Evolutionary conservation across 495 filamentous ascomycete genomes (phyloP).

Genomic region (Symbiotaphrina buchneri): DNA sequence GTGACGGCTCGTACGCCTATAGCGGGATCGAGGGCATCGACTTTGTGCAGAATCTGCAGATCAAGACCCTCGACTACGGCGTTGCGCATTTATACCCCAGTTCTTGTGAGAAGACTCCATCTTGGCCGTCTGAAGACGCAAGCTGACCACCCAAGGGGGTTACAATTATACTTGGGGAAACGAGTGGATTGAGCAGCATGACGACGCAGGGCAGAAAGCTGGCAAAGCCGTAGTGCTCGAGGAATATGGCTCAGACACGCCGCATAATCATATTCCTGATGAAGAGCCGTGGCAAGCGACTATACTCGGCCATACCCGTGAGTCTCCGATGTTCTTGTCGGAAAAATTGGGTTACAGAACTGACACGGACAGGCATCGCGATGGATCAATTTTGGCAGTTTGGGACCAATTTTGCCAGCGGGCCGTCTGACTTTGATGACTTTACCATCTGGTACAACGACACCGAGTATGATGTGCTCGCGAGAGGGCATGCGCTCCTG

Average conservation of each 20-base stretch:
- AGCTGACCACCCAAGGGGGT: neutral
- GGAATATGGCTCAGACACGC: conserved; percentile 6
- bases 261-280: conserved; percentile 6
- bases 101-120: conserved; percentile 2
- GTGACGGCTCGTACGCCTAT: neutral
- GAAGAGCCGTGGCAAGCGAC: conserved; percentile 6
- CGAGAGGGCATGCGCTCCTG: too few relatives aligned
- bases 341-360: too few relatives aligned
- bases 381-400: conserved; percentile 13
- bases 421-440: too few relatives aligned
- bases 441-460: too few relatives aligned
- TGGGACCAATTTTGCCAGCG: conserved; percentile 16
- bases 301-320: neutral
- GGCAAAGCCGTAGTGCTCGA: conserved; percentile 8
- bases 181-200: conserved; percentile 7
- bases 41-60: conserved; percentile 7
- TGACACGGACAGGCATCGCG: too few relatives aligned
- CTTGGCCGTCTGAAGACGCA: neutral
- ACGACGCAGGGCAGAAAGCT: neutral
- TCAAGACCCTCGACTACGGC: conserved; percentile 7
- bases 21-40: conserved; percentile 5
- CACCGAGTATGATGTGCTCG: too few relatives aligned
- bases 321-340: too few relatives aligned
- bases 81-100: conserved; percentile 6
- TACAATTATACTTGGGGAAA: conserved; percentile 6